Conservation (phyloP, 2,329 filamentous ascomycete genomes). For the Didymella lethalis region DNA sequence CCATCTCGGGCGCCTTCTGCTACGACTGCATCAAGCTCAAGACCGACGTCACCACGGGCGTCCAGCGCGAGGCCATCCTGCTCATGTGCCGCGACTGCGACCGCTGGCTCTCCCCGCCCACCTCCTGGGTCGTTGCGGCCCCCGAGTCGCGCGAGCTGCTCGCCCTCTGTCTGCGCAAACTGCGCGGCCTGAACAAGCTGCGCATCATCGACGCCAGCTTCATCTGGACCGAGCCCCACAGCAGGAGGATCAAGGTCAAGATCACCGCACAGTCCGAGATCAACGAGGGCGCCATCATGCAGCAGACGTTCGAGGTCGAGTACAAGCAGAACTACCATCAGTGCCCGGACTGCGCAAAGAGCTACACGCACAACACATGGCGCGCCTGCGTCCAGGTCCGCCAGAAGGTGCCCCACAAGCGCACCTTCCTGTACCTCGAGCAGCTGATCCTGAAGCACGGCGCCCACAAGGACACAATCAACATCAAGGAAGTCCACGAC, state of each 20-base stretch:
- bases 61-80: slow-evolving; percentile 87
- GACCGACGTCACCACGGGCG: slow-evolving; percentile 88
- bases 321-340: slow-evolving; percentile 92
- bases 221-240: slow-evolving; percentile 98
- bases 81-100: slow-evolving; percentile 96
- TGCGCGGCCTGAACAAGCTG: slow-evolving; percentile 86
- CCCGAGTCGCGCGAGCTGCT: slow-evolving; percentile 92
- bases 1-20: slow-evolving; percentile 83
- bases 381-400: slow-evolving; percentile 91
- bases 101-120: slow-evolving; percentile 84
- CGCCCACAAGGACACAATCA: slow-evolving; percentile 83
- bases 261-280: slow-evolving; percentile 85
- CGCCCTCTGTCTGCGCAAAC: slow-evolving; percentile 86
- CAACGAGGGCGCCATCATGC: slow-evolving; percentile 73
- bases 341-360: slow-evolving; percentile 87
- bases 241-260: slow-evolving; percentile 89
- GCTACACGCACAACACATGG: slow-evolving; percentile 96
- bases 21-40: slow-evolving; percentile 96
- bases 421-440: slow-evolving; percentile 83
- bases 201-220: slow-evolving; percentile 95
- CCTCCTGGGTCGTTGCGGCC: slow-evolving; percentile 82
- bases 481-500: slow-evolving; percentile 96
- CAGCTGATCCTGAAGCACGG: slow-evolving; percentile 95
- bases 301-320: slow-evolving; percentile 94
- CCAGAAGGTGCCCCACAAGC: slow-evolving; percentile 96